These are phyloP conservation scores for Achaetomiella virescens DNA, from an alignment of 495 filamentous ascomycete species.

Conservation along the genomic window DNA sequence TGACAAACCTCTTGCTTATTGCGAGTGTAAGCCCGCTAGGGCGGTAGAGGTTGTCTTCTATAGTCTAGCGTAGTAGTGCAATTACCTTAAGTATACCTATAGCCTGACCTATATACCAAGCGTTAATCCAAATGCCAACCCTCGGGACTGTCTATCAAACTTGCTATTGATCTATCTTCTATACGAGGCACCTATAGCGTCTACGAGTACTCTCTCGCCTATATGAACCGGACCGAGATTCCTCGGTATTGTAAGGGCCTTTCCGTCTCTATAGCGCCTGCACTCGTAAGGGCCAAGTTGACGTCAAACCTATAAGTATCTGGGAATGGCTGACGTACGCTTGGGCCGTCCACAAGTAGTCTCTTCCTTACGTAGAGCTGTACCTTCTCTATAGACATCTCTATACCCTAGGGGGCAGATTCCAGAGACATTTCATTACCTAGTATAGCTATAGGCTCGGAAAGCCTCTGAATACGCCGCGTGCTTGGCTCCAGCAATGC, in stretches of 20 bases:
- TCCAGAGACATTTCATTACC: constrained; percentile 10
- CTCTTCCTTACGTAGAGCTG: constrained; percentile 1
- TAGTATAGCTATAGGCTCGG: background rate
- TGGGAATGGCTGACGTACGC: constrained; percentile 11
- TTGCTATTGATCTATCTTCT: constrained; percentile 7
- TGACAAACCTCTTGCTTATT: constrained; percentile 9
- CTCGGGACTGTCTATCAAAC: constrained; percentile 7
- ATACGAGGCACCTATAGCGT: constrained; percentile 10
- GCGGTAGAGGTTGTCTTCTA: constrained; percentile 10
- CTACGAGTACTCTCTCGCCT: constrained; percentile 7
- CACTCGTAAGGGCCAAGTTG: constrained; percentile 12
- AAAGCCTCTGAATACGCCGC: background rate
- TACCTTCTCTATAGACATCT: constrained; percentile 11
- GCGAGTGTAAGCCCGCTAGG: constrained; percentile 1
- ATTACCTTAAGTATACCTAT: constrained; percentile 13
- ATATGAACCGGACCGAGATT: constrained; percentile 14
- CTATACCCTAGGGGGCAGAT: background rate
- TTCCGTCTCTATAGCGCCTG: constrained; percentile 5
- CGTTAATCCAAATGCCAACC: constrained; percentile 4
- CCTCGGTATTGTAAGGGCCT: constrained; percentile 9
- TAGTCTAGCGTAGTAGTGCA: constrained; percentile 4
- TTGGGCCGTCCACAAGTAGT: constrained; percentile 7
- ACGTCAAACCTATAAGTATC: constrained; percentile 7
- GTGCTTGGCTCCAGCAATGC: constrained; percentile 9
- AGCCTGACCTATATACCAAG: constrained; percentile 10